Evolutionary conservation across 169 alveolate genomes (phyloP), one percentile per base, ranked within the genome.

Genomic region (Plasmodium gonderi): DNA sequence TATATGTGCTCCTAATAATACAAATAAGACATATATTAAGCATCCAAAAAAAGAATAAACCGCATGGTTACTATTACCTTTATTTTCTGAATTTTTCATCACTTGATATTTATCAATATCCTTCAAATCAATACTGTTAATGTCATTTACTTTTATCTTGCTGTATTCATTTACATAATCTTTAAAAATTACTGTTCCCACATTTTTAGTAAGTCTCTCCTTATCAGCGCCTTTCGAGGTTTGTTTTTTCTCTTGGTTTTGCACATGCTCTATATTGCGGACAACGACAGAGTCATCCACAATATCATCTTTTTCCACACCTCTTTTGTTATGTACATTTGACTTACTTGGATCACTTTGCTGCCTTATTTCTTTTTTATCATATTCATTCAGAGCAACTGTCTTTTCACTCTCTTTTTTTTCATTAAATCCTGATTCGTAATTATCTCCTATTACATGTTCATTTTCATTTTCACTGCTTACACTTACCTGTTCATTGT

Each of bases 41-140:
- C 92, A 82, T 23, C 92, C 92, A 68, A 82, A 68, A 26, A 82
- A 82, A 38, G 92, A 82, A 75, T 82, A 82, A 33, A 82, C 76
- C 60, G 83, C 92, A 82, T 82, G 92, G 42, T 69, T 82, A 54
- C 82, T 69, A 82, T 17, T 82, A 4, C 40, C 29, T 69, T 69
- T 82, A 44, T 69, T 82, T 44, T 42, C 44, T 7, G 76, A 68
- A 82, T 69, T 42, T 82, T 67, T 82, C 60, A 82, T 68, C 76
- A 82, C 76, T 72, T 82, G 38, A 54, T 68, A 68, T 11, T 82
- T 44, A 68, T 82, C 92, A 23, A 82, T 68, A 42, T 82, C 42
- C 20, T 40, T 40, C 64, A 82, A 42, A 44, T 82, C 76, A 17
- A 82, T 82, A 26, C 60, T 69, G 76, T 82, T 82, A 69, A 82